phyloP scores from a whole-genome alignment of 129 eudicot genomes.

The Calendula officinalis region DNA sequence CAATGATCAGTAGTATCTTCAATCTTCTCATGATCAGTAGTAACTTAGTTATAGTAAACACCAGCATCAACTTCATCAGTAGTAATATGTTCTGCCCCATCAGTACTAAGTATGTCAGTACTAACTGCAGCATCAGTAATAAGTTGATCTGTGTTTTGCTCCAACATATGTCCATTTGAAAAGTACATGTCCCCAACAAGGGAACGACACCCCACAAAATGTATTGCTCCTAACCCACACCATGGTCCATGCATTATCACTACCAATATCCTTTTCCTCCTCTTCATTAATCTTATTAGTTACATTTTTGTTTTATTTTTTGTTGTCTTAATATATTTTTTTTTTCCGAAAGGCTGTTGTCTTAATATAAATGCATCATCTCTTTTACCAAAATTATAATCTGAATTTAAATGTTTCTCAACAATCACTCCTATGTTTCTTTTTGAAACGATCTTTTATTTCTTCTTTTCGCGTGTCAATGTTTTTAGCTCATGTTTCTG shows the following conservation, averaged over 20 bases:
- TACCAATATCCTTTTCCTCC: not conserved
- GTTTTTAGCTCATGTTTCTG: not conserved
- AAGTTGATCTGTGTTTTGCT: constrained; percentile 3
- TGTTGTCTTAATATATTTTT: too few species aligned
- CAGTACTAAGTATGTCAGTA: too few species aligned
- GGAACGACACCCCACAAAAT: constrained; percentile 22
- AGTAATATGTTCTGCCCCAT: too few species aligned
- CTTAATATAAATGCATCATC: too few species aligned
- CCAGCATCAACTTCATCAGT: not conserved
- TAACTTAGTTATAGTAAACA: constrained; percentile 8
- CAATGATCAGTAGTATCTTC: too few species aligned
- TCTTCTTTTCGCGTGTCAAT: not conserved
- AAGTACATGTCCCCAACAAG: constrained; percentile 26
- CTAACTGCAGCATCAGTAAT: too few species aligned
- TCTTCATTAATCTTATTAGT: too few species aligned
- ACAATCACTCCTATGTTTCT: not conserved
- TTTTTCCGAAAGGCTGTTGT: too few species aligned
- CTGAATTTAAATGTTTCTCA: not conserved
- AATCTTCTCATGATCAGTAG: too few species aligned
- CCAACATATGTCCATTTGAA: constrained; percentile 13
- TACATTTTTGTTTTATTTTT: too few species aligned
- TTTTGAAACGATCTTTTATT: not conserved
- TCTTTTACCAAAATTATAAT: too few species aligned
- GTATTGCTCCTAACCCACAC: not conserved
- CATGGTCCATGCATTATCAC: constrained; percentile 19